These are phyloP conservation scores for Pseudogymnoascus sp. DNA, from an alignment of 2,329 filamentous ascomycete genomes.

Conservation along the genomic window DNA sequence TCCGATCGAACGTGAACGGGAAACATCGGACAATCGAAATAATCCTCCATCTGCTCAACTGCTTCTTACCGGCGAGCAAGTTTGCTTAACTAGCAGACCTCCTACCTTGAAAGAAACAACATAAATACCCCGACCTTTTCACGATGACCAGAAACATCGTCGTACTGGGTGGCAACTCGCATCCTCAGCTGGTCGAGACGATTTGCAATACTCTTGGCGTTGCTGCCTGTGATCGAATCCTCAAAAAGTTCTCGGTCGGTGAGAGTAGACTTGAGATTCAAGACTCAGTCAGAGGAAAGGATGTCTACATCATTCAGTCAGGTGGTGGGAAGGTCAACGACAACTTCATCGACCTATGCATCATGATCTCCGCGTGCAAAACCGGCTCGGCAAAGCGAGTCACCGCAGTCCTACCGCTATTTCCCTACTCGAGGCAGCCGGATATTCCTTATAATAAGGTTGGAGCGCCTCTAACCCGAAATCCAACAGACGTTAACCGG, in stretches of 20 bases:
- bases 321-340: conserved; percentile 92
- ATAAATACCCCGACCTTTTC: background rate
- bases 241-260: conserved; percentile 89
- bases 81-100: background rate
- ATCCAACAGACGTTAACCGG: conserved; percentile 42
- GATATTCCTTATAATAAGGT: conserved; percentile 96
- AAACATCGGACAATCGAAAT: conserved; percentile 3
- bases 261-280: conserved; percentile 93
- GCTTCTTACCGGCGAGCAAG: background rate
- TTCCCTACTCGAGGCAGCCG: conserved; percentile 93
- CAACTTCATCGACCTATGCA: conserved; percentile 90
- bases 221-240: conserved; percentile 72
- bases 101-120: background rate
- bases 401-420: conserved; percentile 88
- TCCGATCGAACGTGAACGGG: conserved; percentile 5
- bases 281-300: conserved; percentile 93
- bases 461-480: conserved; percentile 77
- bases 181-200: conserved; percentile 76
- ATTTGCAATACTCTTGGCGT: conserved; percentile 87
- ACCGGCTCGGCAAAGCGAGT: conserved; percentile 85
- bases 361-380: conserved; percentile 98
- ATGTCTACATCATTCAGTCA: conserved; percentile 97
- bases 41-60: background rate
- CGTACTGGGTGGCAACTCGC: conserved; percentile 86
- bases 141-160: conserved; percentile 91